phyloP scores from a whole-genome alignment of 495 filamentous ascomycete genomes.

The Xylaria longipes region DNA sequence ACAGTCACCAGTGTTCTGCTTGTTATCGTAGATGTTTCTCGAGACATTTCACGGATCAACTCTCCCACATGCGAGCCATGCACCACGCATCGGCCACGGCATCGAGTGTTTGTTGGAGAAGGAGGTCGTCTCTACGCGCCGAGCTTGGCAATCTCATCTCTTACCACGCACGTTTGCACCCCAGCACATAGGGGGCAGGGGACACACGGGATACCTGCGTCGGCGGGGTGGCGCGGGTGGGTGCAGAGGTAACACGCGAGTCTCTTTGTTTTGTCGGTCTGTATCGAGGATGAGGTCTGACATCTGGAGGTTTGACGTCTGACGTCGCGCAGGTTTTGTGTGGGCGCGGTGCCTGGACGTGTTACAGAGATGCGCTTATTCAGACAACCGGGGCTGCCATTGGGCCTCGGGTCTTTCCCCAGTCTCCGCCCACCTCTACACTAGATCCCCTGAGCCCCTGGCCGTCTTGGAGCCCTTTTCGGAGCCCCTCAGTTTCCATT shows the following conservation, averaged over 20 bases:
- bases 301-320: conserved; percentile 34
- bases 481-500: conserved; percentile 12
- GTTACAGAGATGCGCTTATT: conserved; percentile 41
- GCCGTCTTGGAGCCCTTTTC: conserved; percentile 12
- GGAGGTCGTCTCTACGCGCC: background rate
- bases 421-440: background rate
- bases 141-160: conserved; percentile 6
- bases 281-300: conserved; percentile 17
- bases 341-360: conserved; percentile 39
- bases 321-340: conserved; percentile 40
- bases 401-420: conserved; percentile 23
- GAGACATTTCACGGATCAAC: background rate
- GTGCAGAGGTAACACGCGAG: conserved; percentile 16
- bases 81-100: background rate
- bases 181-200: background rate
- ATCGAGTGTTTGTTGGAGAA: conserved; percentile 14
- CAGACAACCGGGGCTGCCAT: conserved; percentile 29
- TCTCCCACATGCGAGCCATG: background rate
- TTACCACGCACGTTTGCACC: background rate
- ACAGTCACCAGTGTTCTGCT: too few relatives aligned
- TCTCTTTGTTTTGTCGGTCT: conserved; percentile 25
- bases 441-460: conserved; percentile 10
- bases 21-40: background rate
- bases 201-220: background rate
- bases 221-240: conserved; percentile 6